Evolutionary conservation across 768 basidiomycete species (phyloP).

Genomic region (Lyophyllum decastes): DNA sequence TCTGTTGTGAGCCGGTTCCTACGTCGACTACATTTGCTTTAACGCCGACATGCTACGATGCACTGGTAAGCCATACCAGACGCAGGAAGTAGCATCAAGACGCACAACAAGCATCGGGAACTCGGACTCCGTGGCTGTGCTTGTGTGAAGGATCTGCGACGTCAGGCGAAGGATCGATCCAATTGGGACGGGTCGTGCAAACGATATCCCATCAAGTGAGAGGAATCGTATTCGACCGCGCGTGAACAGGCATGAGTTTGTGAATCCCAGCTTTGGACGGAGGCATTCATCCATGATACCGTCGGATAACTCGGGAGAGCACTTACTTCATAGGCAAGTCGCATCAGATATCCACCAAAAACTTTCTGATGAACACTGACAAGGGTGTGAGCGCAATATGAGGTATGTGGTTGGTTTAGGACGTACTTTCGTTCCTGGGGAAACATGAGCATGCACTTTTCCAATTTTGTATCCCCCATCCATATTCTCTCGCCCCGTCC

Average conservation of each 20-base stretch:
- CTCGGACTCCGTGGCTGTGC: conserved; percentile 33
- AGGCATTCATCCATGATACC: not conserved
- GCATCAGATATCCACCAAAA: conserved; percentile 72
- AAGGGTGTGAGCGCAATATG: not conserved
- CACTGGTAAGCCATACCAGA: not conserved
- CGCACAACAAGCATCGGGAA: conserved; percentile 63
- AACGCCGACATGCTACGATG: conserved; percentile 65
- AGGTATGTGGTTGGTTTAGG: not conserved
- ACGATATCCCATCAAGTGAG: conserved; percentile 79
- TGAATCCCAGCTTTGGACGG: conserved; percentile 61
- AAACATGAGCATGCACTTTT: conserved; percentile 78
- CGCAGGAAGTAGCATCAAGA: conserved; percentile 6
- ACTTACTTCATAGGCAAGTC: conserved; percentile 70
- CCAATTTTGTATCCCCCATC: conserved; percentile 75
- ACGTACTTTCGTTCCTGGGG: conserved; percentile 83
- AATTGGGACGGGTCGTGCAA: conserved; percentile 80
- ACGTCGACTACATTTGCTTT: conserved; percentile 73
- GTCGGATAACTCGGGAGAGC: not conserved
- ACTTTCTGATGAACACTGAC: conserved; percentile 77
- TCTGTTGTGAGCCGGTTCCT: conserved; percentile 60
- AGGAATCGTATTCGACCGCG: conserved; percentile 68
- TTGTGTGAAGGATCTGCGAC: conserved; percentile 66
- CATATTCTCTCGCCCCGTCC: conserved; percentile 53
- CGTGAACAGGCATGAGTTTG: conserved; percentile 71
- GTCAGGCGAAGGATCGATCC: conserved; percentile 78